Evolutionary conservation across 1,284 basidiomycete species (phyloP).

Genomic region (Exobasidium cylindrosporum): DNA sequence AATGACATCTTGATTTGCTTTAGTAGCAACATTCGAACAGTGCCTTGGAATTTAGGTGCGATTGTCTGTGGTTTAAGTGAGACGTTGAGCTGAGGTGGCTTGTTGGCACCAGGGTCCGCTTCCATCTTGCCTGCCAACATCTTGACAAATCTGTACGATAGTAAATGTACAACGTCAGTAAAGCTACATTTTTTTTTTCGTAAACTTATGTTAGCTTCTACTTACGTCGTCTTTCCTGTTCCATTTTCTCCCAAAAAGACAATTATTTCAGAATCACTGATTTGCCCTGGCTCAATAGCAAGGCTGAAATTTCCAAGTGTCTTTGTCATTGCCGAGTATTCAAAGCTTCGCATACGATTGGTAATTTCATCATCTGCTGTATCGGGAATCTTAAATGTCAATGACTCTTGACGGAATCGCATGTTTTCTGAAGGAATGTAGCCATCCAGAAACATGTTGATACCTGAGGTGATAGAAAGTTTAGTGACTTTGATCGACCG

Average conservation of each 20-base stretch:
- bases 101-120: slow-evolving; percentile 45
- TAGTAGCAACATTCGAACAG: slow-evolving; percentile 53
- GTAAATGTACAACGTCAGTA: too few species aligned
- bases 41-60: slow-evolving; percentile 55
- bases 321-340: slow-evolving; percentile 53
- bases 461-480: slow-evolving; percentile 16
- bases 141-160: slow-evolving; percentile 47
- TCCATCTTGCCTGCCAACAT: slow-evolving; percentile 55
- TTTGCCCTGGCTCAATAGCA: slow-evolving; percentile 49
- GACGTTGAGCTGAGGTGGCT: slow-evolving; percentile 52
- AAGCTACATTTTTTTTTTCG: too few species aligned
- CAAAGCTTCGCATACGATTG: slow-evolving; percentile 42
- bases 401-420: slow-evolving; percentile 54
- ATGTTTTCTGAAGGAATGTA: slow-evolving; percentile 55
- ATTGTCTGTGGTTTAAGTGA: slow-evolving; percentile 55
- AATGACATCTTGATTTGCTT: slow-evolving; percentile 55
- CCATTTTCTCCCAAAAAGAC: slow-evolving; percentile 55
- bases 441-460: slow-evolving; percentile 56
- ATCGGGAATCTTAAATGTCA: slow-evolving; percentile 54
- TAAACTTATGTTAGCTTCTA: too few species aligned
- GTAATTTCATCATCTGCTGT: slow-evolving; percentile 49
- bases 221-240: slow-evolving; percentile 52
- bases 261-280: slow-evolving; percentile 53
- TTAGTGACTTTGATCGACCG: too few species aligned
- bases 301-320: slow-evolving; percentile 52